Base-by-base conservation (phyloP, 2,329 filamentous ascomycete species). In the Trichoderma sp. region DNA sequence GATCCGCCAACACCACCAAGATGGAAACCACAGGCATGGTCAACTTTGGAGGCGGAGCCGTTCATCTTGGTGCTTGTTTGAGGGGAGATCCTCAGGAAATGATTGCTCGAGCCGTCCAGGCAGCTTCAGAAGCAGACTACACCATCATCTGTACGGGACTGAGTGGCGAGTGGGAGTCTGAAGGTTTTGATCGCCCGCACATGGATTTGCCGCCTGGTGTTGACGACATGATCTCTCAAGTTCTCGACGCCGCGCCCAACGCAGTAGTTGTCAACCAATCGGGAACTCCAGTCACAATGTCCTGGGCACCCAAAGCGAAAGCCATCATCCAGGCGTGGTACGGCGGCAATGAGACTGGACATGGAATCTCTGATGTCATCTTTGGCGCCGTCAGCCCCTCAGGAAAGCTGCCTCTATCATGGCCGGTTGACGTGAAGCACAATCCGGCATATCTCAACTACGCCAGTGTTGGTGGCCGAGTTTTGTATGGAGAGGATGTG, bases 111-210 rank as follows among this genome's bases (percentile, higher is more conserved):
- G 60, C 60, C 21, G 47, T 63, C 2, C 21, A 37, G 11, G 60
- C 47, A 6, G 60, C 60, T 2, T 31, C 31, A 1, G 60, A 63
- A 4, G 60, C 60, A 5, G 60, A 63, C 10, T 63, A 63, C 31
- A 63, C 60, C 21, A 63, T 63, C 21, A 63, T 63, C 31, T 63
- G 60, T 31, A 63, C 60, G 14, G 60, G 60, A 3, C 1, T 63
- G 31, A 63, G 21, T n/a, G 60, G 60, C 31, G 60, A 63, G 5
- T 63, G 60, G 60, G 60, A 63, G n/a, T 63, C 60, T 27, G 60
- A 63, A 1, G 60, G 60, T 8, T 63, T 63, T 29, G 60, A 63
- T 24, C 47, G 60, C 4, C 60, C 47, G 4, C 60, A 63, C 31
- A 63, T 63, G 60, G 60, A 63, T 2, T 1, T 63, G 2, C 60